Evolutionary conservation across 768 basidiomycete genomes (phyloP).

Genomic region (Auriscalpium orientale): DNA sequence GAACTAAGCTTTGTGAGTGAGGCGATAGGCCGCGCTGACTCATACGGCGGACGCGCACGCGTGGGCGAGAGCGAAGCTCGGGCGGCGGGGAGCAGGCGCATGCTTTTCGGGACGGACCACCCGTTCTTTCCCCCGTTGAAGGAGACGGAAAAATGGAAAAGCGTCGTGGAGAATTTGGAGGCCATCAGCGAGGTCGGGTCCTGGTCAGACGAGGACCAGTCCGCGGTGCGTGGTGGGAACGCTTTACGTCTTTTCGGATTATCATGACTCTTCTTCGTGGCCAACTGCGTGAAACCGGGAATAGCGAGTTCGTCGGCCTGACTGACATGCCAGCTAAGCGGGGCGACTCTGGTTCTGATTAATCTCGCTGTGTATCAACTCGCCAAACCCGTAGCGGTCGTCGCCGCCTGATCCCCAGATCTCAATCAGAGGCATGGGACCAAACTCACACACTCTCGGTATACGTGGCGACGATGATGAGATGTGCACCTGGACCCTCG

Average conservation of each 20-base stretch:
- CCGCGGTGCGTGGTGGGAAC: constrained; percentile 63
- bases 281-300: too few species aligned
- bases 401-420: too few species aligned
- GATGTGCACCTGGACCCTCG: too few species aligned
- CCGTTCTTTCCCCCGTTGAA: constrained; percentile 85
- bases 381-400: too few species aligned
- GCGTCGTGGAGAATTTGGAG: constrained; percentile 78
- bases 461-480: too few species aligned
- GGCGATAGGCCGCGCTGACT: constrained; percentile 51
- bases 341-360: too few species aligned
- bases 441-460: too few species aligned
- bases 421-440: too few species aligned
- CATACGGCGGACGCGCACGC: constrained; percentile 26
- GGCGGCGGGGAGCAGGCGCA: constrained; percentile 45
- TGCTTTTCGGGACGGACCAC: constrained; percentile 84
- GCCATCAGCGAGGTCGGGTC: constrained; percentile 63
- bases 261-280: not conserved
- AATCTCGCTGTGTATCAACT: too few species aligned
- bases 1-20: constrained; percentile 76
- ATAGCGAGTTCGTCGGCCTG: too few species aligned
- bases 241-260: constrained; percentile 62
- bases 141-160: constrained; percentile 66
- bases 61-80: constrained; percentile 24
- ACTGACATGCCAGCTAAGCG: too few species aligned
- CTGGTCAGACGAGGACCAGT: constrained; percentile 53